These are phyloP conservation scores for Suhomyces emberorum DNA, from an alignment of 805 yeast genomes.

Conservation along the genomic window DNA sequence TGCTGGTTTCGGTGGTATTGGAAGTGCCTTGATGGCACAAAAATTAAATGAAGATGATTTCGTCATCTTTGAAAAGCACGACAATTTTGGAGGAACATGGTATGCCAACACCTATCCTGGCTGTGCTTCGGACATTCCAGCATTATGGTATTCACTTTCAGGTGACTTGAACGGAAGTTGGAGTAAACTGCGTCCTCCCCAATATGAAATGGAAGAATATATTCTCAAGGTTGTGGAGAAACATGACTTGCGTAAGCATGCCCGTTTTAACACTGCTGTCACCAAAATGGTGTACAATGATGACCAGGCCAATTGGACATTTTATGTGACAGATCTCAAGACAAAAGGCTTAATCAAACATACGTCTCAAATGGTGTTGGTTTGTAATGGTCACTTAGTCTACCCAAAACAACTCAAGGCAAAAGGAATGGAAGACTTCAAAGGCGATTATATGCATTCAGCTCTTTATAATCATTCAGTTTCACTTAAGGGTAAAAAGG, in stretches of 20 bases:
- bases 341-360: constrained; percentile 33
- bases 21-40: constrained; percentile 27
- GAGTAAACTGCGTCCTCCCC: constrained; percentile 40
- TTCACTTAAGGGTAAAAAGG: constrained; percentile 31
- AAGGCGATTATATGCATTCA: constrained; percentile 40
- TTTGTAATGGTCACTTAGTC: constrained; percentile 37
- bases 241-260: constrained; percentile 20
- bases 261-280: constrained; percentile 22
- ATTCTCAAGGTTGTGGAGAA: constrained; percentile 30
- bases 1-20: constrained; percentile 40
- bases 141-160: constrained; percentile 37
- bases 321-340: constrained; percentile 22
- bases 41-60: constrained; percentile 28
- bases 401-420: constrained; percentile 28
- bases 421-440: constrained; percentile 32
- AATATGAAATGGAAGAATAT: constrained; percentile 41
- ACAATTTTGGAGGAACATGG: constrained; percentile 43
- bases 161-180: constrained; percentile 34
- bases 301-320: constrained; percentile 24
- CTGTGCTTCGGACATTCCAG: constrained; percentile 44
- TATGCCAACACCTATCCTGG: constrained; percentile 45
- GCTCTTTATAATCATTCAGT: constrained; percentile 37
- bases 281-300: constrained; percentile 22
- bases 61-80: constrained; percentile 37
- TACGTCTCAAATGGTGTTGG: constrained; percentile 22